Evolutionary conservation across 2,329 filamentous ascomycete genomes (phyloP).

Genomic region (Ophiostoma quercus): DNA sequence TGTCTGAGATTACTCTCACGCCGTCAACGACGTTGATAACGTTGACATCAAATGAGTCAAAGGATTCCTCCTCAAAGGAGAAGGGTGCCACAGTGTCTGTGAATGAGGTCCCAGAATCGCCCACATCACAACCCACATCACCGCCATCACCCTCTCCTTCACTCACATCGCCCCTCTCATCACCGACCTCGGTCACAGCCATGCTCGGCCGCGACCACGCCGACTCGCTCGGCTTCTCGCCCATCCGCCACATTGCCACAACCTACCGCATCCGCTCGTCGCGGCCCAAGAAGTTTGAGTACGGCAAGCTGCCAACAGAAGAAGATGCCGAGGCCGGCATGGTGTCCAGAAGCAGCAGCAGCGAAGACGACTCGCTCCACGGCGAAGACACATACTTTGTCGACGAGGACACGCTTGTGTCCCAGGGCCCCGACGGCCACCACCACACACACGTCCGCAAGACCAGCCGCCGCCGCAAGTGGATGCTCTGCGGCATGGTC

Average conservation of each 20-base stretch:
- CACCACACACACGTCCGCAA: constrained; percentile 10
- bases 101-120: not conserved
- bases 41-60: not conserved
- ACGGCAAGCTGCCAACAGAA: constrained; percentile 17
- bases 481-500: constrained; percentile 32
- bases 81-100: not conserved
- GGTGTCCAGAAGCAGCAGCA: not conserved
- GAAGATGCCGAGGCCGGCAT: constrained; percentile 13
- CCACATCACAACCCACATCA: not conserved
- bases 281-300: constrained; percentile 13
- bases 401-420: constrained; percentile 24
- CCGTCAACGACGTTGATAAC: not conserved
- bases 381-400: constrained; percentile 22
- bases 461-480: constrained; percentile 7
- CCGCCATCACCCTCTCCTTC: not conserved
- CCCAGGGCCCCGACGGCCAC: constrained; percentile 24
- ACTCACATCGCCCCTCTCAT: not conserved
- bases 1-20: not conserved
- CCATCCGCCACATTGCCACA: constrained; percentile 23
- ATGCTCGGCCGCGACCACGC: not conserved
- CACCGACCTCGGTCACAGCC: not conserved
- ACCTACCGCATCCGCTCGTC: constrained; percentile 23
- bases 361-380: not conserved
- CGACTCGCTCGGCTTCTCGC: constrained; percentile 22
- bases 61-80: not conserved